A percentile compares a stretch with the other conserved stretches of the same genome.
Conservation (phyloP, 768 basidiomycete genomes). For the Termitomyces sp. region DNA sequence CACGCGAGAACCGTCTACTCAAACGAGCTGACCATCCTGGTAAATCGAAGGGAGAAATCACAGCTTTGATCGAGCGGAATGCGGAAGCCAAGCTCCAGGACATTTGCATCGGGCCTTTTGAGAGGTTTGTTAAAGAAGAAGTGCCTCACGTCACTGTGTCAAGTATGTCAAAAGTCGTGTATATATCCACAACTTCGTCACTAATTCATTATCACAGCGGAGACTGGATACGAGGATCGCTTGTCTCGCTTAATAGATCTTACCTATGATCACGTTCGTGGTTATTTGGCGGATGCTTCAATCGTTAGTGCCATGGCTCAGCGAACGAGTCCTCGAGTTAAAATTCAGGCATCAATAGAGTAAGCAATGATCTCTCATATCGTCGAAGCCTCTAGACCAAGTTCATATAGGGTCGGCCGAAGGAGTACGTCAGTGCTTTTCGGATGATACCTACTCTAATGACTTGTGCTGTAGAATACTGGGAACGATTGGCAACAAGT, state of each 20-base stretch:
- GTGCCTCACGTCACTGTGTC: conserved; percentile 2
- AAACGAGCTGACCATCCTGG: conserved; percentile 1
- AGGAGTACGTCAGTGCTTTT: conserved; percentile 7
- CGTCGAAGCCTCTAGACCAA: neutral
- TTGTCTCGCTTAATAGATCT: conserved; percentile 4
- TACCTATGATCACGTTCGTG: conserved; percentile 12
- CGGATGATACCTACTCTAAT: neutral
- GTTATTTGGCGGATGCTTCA: conserved; percentile 9
- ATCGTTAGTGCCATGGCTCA: conserved; percentile 19
- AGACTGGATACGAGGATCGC: neutral
- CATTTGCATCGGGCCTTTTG: neutral
- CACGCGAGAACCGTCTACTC: neutral
- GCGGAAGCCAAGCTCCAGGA: neutral
- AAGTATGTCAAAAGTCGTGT: neutral
- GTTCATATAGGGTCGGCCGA: conserved; percentile 8
- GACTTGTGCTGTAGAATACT: conserved; percentile 15
- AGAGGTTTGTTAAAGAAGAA: neutral
- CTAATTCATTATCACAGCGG: neutral
- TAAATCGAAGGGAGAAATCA: neutral
- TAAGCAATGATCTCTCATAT: conserved; percentile 3
- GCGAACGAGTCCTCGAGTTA: conserved; percentile 13
- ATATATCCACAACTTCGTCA: neutral
- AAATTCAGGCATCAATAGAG: conserved; percentile 19
- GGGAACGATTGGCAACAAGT: conserved; percentile 20
- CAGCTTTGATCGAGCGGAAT: neutral